These are phyloP conservation scores for Hippophae tibetana DNA, from an alignment of 306 rosid genomes.

Conservation along the genomic window DNA sequence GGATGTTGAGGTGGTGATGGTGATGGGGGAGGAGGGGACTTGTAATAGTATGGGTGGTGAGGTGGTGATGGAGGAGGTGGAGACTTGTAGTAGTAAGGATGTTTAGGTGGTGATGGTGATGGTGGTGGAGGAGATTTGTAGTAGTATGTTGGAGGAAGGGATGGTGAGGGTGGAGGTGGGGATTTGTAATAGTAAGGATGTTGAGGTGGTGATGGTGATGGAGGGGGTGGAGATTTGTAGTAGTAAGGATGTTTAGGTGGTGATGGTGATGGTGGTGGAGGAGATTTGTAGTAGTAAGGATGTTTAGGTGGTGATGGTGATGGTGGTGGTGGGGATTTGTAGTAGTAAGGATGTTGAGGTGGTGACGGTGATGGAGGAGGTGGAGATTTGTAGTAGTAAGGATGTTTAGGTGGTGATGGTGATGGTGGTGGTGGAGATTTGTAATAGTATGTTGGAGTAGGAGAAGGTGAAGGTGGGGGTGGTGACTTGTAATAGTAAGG, in stretches of 20 bases:
- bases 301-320: neutral
- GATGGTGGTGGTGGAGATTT: slow-evolving; percentile 13
- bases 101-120: neutral
- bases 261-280: slow-evolving; percentile 4
- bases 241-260: neutral
- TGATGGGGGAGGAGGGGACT: slow-evolving; percentile 32
- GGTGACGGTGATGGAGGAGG: neutral
- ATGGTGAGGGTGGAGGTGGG: slow-evolving; percentile 24
- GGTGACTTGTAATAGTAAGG: slow-evolving; percentile 15
- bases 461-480: slow-evolving; percentile 2
- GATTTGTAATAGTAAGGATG: slow-evolving; percentile 16
- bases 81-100: slow-evolving; percentile 29
- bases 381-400: slow-evolving; percentile 10
- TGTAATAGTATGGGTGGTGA: slow-evolving; percentile 19
- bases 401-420: neutral
- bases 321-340: slow-evolving; percentile 11
- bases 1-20: slow-evolving; percentile 27
- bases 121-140: slow-evolving; percentile 35
- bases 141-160: slow-evolving; percentile 16
- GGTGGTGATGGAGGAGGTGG: slow-evolving; percentile 28
- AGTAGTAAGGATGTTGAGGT: neutral
- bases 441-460: slow-evolving; percentile 9
- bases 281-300: slow-evolving; percentile 7
- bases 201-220: neutral
- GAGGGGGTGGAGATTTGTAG: neutral